These are phyloP conservation scores for Malus hybrid DNA, from an alignment of 331 rosid genomes.

Conservation along the genomic window DNA sequence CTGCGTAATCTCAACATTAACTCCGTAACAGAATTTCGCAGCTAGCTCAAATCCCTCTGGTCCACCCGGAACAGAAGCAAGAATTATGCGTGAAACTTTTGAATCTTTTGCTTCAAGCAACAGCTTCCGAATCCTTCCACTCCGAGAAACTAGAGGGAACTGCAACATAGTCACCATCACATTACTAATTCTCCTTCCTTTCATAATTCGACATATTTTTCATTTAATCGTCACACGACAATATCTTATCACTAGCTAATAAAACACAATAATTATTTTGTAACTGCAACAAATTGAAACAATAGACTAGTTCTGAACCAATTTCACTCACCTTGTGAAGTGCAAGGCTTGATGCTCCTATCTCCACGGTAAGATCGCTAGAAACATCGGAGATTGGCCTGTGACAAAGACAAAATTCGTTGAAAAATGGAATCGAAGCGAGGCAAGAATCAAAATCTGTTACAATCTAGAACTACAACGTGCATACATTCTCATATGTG, in stretches of 20 bases:
- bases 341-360: slow-evolving; percentile 73
- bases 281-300: neutral
- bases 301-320: neutral
- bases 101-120: slow-evolving; percentile 74
- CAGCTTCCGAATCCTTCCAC: slow-evolving; percentile 79
- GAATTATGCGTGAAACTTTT: slow-evolving; percentile 50
- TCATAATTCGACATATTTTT: neutral
- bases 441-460: slow-evolving; percentile 10
- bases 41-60: slow-evolving; percentile 84
- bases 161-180: slow-evolving; percentile 25
- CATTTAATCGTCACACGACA: neutral
- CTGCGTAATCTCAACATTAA: slow-evolving; percentile 57
- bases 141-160: slow-evolving; percentile 84
- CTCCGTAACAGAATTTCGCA: slow-evolving; percentile 88
- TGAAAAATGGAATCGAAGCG: slow-evolving; percentile 23
- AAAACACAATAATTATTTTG: neutral
- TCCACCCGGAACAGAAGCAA: slow-evolving; percentile 71
- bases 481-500: slow-evolving; percentile 33
- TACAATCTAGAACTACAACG: neutral
- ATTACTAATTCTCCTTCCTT: slow-evolving; percentile 8
- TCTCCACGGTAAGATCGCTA: slow-evolving; percentile 76
- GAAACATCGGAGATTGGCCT: slow-evolving; percentile 98
- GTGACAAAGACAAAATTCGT: slow-evolving; percentile 21
- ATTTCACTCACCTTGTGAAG: slow-evolving; percentile 76
- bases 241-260: neutral